Percentiles rank a stretch among this genome's conserved stretches.
These are phyloP conservation scores for Phellinidium pouzarii DNA, from an alignment of 1,284 basidiomycete genomes.

Conservation along the genomic window DNA sequence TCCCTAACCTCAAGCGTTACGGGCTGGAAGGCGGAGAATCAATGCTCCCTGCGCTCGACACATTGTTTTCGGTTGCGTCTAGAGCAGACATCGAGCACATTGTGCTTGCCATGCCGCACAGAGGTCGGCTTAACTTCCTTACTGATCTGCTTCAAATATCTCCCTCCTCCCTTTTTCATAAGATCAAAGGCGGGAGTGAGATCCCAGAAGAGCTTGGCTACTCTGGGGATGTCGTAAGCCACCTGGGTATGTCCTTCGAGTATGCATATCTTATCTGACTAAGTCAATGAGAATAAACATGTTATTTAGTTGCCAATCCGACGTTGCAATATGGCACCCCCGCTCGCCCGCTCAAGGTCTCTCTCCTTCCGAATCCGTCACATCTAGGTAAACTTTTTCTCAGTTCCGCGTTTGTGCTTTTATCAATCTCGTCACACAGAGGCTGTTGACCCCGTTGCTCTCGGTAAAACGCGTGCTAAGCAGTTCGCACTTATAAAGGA, in stretches of 20 bases:
- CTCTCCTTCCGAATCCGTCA: slow-evolving; percentile 81
- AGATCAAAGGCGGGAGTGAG: slow-evolving; percentile 77
- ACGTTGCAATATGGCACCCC: slow-evolving; percentile 48
- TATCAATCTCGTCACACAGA: slow-evolving; percentile 35
- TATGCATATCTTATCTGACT: background rate
- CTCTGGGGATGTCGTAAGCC: slow-evolving; percentile 82
- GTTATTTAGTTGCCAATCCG: slow-evolving; percentile 49
- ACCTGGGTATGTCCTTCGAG: slow-evolving; percentile 48
- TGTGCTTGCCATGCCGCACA: slow-evolving; percentile 77
- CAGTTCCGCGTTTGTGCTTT: background rate
- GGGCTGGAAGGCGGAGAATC: slow-evolving; percentile 86
- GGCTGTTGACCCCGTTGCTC: slow-evolving; percentile 79
- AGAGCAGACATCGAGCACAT: slow-evolving; percentile 63
- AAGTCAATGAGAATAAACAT: background rate
- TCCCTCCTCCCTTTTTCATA: slow-evolving; percentile 69
- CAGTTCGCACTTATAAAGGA: slow-evolving; percentile 77
- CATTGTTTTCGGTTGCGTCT: slow-evolving; percentile 63
- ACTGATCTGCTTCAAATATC: slow-evolving; percentile 67
- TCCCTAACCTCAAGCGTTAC: slow-evolving; percentile 79
- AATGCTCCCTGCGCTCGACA: slow-evolving; percentile 80
- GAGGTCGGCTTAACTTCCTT: slow-evolving; percentile 85
- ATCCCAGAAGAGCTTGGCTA: slow-evolving; percentile 60
- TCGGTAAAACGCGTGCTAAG: slow-evolving; percentile 88
- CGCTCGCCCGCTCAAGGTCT: slow-evolving; percentile 54
- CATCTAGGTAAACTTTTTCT: slow-evolving; percentile 55